These are phyloP conservation scores for Fagopyrum homotropicum DNA, from an alignment of 148 eudicot species.

Conservation along the genomic window DNA sequence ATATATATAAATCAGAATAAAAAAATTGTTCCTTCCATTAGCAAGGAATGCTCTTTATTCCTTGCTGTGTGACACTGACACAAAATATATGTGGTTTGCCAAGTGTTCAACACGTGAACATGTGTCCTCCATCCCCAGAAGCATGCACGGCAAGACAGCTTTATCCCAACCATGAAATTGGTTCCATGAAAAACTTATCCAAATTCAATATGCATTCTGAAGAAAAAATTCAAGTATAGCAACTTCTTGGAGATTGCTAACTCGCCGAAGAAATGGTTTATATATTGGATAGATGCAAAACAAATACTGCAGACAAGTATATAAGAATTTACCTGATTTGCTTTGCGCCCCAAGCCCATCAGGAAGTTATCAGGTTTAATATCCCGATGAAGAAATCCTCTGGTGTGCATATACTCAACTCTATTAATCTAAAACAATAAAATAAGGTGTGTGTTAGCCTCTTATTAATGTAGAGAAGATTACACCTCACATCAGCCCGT, in stretches of 20 bases:
- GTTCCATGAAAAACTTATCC: too few species aligned
- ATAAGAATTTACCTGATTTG: slow-evolving; percentile 63
- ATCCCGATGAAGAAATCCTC: slow-evolving; percentile 98
- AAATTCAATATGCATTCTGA: too few species aligned
- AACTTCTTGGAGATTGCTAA: not conserved
- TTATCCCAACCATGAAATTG: too few species aligned
- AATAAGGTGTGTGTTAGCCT: not conserved
- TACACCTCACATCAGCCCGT: not conserved
- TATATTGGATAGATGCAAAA: not conserved
- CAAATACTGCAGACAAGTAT: not conserved
- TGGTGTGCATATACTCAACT: slow-evolving; percentile 88
- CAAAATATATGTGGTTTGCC: too few species aligned
- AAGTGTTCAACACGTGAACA: too few species aligned
- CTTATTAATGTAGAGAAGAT: not conserved
- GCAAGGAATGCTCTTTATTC: too few species aligned
- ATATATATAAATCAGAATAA: too few species aligned
- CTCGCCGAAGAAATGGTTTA: not conserved
- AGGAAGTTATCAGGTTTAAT: slow-evolving; percentile 95
- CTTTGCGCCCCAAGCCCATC: slow-evolving; percentile 98
- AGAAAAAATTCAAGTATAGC: too few species aligned
- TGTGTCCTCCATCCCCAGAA: too few species aligned
- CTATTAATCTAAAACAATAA: slow-evolving; percentile 57
- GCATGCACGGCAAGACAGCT: too few species aligned
- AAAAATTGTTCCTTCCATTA: too few species aligned
- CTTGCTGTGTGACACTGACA: too few species aligned